These are phyloP conservation scores for Cadophora malorum DNA, from an alignment of 2,329 filamentous ascomycete species.

Conservation along the genomic window DNA sequence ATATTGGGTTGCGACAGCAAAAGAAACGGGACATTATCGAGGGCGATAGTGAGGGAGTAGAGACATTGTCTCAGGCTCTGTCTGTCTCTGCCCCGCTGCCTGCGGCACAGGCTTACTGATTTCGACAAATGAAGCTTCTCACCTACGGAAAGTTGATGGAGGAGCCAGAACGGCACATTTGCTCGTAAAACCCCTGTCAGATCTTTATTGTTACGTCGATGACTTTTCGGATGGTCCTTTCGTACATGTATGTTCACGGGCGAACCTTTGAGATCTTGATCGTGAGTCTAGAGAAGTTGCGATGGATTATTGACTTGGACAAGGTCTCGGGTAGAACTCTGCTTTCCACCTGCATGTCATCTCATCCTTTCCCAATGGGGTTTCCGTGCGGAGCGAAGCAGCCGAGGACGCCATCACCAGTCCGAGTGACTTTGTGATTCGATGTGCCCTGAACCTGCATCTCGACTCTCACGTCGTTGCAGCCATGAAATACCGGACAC, in stretches of 20 bases:
- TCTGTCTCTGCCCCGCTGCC: neutral
- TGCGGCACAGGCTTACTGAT: neutral
- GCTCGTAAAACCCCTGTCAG: neutral
- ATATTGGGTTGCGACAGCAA: slow-evolving; percentile 5
- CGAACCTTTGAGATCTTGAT: neutral
- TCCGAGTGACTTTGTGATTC: neutral
- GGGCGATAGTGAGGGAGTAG: too few species aligned
- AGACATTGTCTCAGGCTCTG: slow-evolving; percentile 1
- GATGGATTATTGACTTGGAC: neutral
- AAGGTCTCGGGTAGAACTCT: neutral
- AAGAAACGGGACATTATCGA: neutral
- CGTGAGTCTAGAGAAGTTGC: neutral
- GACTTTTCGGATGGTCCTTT: neutral
- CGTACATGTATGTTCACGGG: neutral
- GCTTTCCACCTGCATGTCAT: neutral
- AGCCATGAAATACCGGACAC: neutral
- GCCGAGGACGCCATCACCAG: slow-evolving; percentile 17
- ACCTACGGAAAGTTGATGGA: neutral
- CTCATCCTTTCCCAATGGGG: slow-evolving; percentile 17
- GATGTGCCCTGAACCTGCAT: slow-evolving; percentile 12
- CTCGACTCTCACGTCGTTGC: neutral
- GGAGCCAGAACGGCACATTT: neutral
- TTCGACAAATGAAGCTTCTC: neutral
- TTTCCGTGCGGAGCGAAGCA: neutral
- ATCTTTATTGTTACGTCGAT: slow-evolving; percentile 5